These are phyloP conservation scores for Neurospora sp. DNA, from an alignment of 495 filamentous ascomycete genomes.

Conservation along the genomic window DNA sequence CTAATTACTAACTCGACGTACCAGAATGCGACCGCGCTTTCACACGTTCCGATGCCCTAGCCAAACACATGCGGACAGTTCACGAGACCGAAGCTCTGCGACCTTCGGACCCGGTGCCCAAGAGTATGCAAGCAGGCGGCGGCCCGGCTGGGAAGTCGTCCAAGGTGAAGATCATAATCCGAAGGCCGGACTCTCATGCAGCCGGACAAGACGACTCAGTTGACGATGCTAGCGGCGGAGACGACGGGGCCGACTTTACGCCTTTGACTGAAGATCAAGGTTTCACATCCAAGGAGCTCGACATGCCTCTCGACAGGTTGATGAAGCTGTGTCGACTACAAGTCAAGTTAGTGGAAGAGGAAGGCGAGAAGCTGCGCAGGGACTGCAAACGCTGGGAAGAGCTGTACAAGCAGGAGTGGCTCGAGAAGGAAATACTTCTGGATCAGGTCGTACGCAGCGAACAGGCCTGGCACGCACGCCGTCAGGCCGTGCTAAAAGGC, in stretches of 20 bases:
- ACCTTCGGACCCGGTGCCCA: constrained; percentile 77
- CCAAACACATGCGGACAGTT: constrained; percentile 97
- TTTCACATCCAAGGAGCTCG: constrained; percentile 65
- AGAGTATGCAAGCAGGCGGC: constrained; percentile 48
- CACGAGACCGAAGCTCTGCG: constrained; percentile 92
- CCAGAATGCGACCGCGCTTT: constrained; percentile 96
- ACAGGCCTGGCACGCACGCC: constrained; percentile 36
- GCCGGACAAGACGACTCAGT: constrained; percentile 44
- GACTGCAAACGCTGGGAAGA: constrained; percentile 59
- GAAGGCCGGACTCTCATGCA: constrained; percentile 42
- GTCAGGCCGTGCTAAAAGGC: constrained; percentile 30
- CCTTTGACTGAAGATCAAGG: constrained; percentile 48
- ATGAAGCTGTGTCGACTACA: constrained; percentile 66
- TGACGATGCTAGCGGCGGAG: constrained; percentile 41
- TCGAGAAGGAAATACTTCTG: constrained; percentile 64
- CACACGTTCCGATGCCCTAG: constrained; percentile 90
- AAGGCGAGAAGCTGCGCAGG: constrained; percentile 47
- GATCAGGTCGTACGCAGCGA: constrained; percentile 46
- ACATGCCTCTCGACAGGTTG: constrained; percentile 57
- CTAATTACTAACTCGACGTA: neutral
- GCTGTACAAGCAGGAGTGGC: constrained; percentile 66
- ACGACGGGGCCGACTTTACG: constrained; percentile 36
- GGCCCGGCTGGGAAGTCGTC: constrained; percentile 47
- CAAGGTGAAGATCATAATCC: constrained; percentile 58
- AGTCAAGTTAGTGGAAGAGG: constrained; percentile 70